Evolutionary conservation across 495 filamentous ascomycete species (phyloP), one percentile per base, ranked within the genome.

Genomic region (Penicillium turbatum): DNA sequence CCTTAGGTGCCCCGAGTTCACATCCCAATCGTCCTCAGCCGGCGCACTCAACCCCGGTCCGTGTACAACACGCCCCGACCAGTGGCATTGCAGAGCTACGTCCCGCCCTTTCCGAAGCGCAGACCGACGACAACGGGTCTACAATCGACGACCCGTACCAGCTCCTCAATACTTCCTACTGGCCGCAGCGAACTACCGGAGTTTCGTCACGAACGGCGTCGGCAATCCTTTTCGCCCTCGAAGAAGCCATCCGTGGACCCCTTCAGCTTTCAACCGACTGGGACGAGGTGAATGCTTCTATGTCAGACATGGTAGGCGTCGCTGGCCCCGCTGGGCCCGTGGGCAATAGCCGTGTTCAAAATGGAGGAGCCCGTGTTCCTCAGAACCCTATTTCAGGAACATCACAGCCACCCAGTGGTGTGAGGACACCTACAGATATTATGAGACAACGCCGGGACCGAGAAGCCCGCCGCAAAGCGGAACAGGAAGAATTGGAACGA

Each of bases 251-350:
- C 44, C 86, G 92, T 44, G 82, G 83, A 35, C 92, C 93, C 1
- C 80, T 90, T 52, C 79, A 83, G 10, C 93, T 98, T 72, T 91
- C 91, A 4, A 79, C 89, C 13, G 91, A 95, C 66, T 77, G 82
- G 38, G 81, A 86, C 48, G 93, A 98, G 77, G 85, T 92, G 78
- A 90, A 91, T 86, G 91, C 92, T 62, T 82, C 85, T 57, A 97
- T 98, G 93, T 86, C 93, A 60, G 88, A 95, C 71, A 75, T 95
- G 62, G 75, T 81, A 65, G 78, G 78, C 62, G 80, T 81, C 54
- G 70, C 73, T 65, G 69, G 69, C 61, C 59, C 67, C 45, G 48
- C 67, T 44, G 72, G 67, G 32, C 56, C 69, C 47, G 65, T 60
- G 41, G 61, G 70, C 50, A 78, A 72, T 59, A 67, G 68, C 43